A percentile compares a stretch with the other conserved stretches of the same genome.
Evolutionary conservation across 208 protist species (phyloP).

Genomic region (Crithidia thermophila): DNA sequence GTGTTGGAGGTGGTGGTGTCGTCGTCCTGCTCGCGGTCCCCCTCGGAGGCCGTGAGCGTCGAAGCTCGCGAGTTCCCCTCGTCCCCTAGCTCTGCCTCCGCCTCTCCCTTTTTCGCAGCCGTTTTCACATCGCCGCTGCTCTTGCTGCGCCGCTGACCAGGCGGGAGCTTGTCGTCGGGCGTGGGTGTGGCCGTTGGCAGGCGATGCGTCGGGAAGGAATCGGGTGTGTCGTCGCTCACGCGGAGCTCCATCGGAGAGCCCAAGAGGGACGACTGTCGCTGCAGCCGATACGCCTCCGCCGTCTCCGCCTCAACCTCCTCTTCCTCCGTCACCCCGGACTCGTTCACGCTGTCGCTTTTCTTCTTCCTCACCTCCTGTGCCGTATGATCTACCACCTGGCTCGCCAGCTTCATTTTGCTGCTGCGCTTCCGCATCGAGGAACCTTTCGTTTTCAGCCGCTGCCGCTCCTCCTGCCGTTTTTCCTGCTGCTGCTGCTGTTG

Average conservation of each 20-base stretch:
- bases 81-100: no score
- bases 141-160: background rate
- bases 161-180: background rate
- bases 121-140: background rate
- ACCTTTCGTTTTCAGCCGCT: background rate
- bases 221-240: background rate
- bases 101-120: background rate
- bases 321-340: background rate
- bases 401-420: no score
- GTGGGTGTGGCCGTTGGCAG: background rate
- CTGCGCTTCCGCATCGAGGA: background rate
- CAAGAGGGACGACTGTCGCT: slow-evolving; percentile 12
- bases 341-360: background rate
- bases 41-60: no score
- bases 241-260: slow-evolving; percentile 6
- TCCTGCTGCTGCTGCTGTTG: background rate
- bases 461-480: background rate
- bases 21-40: background rate
- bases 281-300: background rate
- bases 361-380: no score
- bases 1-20: background rate
- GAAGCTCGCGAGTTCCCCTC: no score
- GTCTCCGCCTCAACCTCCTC: background rate
- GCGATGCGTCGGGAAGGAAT: background rate
- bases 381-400: no score